Percentiles rank a stretch among this genome's conserved stretches.
phyloP scores from a whole-genome alignment of 106 monocot species.

The Xerophyta viscosa region DNA sequence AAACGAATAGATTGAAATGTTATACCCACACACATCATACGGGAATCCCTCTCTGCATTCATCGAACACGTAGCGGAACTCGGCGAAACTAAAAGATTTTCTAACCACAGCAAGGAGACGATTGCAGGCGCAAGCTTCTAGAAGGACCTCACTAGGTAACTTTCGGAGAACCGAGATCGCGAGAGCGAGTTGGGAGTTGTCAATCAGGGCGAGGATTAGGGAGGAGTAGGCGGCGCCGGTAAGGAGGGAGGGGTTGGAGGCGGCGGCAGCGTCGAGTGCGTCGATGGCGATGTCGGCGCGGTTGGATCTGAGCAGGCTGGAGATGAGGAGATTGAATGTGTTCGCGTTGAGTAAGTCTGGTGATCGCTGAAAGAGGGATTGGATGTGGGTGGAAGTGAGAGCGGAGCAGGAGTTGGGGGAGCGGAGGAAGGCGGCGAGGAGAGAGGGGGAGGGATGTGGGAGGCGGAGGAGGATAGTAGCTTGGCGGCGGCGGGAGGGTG shows the following conservation, averaged over 20 bases:
- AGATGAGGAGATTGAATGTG: constrained; percentile 31
- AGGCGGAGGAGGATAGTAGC: background rate
- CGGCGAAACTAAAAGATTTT: constrained; percentile 27
- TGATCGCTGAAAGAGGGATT: constrained; percentile 15
- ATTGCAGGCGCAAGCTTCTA: constrained; percentile 23
- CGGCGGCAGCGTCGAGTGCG: constrained; percentile 33
- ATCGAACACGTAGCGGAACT: constrained; percentile 63
- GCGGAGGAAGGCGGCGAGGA: constrained; percentile 7
- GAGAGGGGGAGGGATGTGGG: background rate
- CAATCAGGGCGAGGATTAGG: constrained; percentile 50
- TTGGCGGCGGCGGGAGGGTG: constrained; percentile 1
- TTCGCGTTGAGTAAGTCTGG: no score
- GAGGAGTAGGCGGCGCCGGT: constrained; percentile 35
- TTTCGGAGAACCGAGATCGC: constrained; percentile 51
- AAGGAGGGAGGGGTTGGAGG: constrained; percentile 18
- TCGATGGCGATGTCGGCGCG: constrained; percentile 62
- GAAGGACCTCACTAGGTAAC: constrained; percentile 10
- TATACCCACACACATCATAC: constrained; percentile 40
- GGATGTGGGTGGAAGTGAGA: constrained; percentile 14
- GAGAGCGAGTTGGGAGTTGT: constrained; percentile 35
- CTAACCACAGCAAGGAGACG: constrained; percentile 29
- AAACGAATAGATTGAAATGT: constrained; percentile 74
- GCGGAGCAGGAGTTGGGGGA: constrained; percentile 19
- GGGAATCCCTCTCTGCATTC: constrained; percentile 23
- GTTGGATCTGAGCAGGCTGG: constrained; percentile 36